These are phyloP conservation scores for Ceratobasidium sp. DNA, from an alignment of 1,284 basidiomycete species.

Conservation along the genomic window DNA sequence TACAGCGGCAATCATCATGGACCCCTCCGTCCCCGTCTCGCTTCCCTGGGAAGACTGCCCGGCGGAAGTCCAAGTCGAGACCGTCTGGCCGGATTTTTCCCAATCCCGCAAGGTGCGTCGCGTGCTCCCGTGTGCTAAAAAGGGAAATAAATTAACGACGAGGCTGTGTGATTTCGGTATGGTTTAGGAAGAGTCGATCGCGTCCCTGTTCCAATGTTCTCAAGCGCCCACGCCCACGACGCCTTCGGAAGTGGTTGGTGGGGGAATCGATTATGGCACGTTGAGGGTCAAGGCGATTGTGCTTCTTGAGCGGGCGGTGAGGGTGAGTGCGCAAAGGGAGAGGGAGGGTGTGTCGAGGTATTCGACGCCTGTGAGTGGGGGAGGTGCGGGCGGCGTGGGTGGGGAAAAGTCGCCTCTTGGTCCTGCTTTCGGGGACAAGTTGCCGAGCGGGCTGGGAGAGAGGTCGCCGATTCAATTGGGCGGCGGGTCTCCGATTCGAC, in stretches of 20 bases:
- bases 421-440: no score
- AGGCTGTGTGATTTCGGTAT: not conserved
- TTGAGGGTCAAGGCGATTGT: constrained; percentile 26
- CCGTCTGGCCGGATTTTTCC: constrained; percentile 23
- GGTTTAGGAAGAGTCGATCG: not conserved
- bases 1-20: constrained; percentile 35
- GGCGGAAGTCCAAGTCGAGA: constrained; percentile 16
- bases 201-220: not conserved
- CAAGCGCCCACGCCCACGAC: constrained; percentile 15
- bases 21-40: constrained; percentile 2
- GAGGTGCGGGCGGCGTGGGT: no score
- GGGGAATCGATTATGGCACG: not conserved
- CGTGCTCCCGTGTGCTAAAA: no score
- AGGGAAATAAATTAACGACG: no score
- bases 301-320: constrained; percentile 26
- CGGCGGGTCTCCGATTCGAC: no score
- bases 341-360: no score
- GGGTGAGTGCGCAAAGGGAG: constrained; percentile 18
- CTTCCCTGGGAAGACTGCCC: constrained; percentile 38
- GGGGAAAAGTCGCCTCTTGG: no score
- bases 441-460: no score
- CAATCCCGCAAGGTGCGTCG: constrained; percentile 15
- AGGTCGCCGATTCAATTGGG: no score
- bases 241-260: not conserved
- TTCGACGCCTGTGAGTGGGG: no score